Evolutionary conservation across 805 yeast genomes (phyloP).

Genomic region (Metschnikowia lachancei): DNA sequence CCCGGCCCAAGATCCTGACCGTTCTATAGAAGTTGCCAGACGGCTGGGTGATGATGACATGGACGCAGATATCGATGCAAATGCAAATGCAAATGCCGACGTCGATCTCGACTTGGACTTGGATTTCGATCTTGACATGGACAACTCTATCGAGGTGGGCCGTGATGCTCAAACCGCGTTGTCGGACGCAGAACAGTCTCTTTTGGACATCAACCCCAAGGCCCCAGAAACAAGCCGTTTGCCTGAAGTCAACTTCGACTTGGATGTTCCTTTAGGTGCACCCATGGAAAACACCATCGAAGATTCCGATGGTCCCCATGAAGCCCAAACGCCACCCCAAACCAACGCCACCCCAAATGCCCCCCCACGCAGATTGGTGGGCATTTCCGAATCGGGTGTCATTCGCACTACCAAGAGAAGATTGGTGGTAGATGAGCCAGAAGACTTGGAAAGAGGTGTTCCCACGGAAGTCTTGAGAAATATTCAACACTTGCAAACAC

Average conservation of each 20-base stretch:
- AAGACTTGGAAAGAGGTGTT: slow-evolving; percentile 46
- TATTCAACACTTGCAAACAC: slow-evolving; percentile 28
- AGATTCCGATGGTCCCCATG: slow-evolving; percentile 16
- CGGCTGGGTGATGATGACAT: slow-evolving; percentile 30
- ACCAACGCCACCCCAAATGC: slow-evolving; percentile 20
- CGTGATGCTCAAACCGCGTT: slow-evolving; percentile 35
- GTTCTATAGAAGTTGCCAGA: slow-evolving; percentile 69
- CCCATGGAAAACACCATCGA: slow-evolving; percentile 1
- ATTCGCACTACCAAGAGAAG: slow-evolving; percentile 47
- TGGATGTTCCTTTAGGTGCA: slow-evolving; percentile 22
- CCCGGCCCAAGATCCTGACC: slow-evolving; percentile 44
- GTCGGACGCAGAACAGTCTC: slow-evolving; percentile 20
- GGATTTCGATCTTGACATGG: slow-evolving; percentile 55
- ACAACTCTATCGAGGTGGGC: slow-evolving; percentile 53
- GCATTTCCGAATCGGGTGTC: slow-evolving; percentile 41
- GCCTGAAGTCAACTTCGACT: slow-evolving; percentile 24
- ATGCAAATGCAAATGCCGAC: no score
- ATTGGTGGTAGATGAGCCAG: slow-evolving; percentile 44
- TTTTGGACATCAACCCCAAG: slow-evolving; percentile 14
- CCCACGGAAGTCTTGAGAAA: slow-evolving; percentile 33
- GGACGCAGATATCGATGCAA: slow-evolving; percentile 19
- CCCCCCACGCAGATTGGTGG: slow-evolving; percentile 30
- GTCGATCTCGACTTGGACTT: slow-evolving; percentile 37
- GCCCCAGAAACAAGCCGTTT: slow-evolving; percentile 20
- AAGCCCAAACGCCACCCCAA: slow-evolving; percentile 27